A percentile compares a stretch with the other conserved stretches of the same genome.
Evolutionary conservation across 2,329 filamentous ascomycete species (phyloP).

Genomic region (Biscogniauxia mediterranea): DNA sequence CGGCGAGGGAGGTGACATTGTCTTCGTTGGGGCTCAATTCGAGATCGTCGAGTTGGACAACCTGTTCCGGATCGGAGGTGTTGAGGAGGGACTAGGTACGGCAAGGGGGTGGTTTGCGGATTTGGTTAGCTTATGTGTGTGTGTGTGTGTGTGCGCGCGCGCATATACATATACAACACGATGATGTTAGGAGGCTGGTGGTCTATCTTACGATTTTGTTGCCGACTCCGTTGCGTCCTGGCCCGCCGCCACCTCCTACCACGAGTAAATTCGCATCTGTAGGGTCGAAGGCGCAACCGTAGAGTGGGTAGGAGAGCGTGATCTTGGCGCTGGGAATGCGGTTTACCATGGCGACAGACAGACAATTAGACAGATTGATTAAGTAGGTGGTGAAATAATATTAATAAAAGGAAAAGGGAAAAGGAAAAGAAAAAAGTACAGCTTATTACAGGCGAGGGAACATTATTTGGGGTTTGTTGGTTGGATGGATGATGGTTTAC

Average conservation of each 20-base stretch:
- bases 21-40: constrained; percentile 83
- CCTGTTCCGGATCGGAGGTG: constrained; percentile 60
- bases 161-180: too few relatives aligned
- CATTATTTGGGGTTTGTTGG: too few relatives aligned
- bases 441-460: not conserved
- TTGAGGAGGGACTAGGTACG: constrained; percentile 64
- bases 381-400: too few relatives aligned
- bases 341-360: constrained; percentile 26
- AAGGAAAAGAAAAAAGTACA: not conserved
- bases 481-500: too few relatives aligned
- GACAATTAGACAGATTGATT: constrained; percentile 7
- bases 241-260: constrained; percentile 84
- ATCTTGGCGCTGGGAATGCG: constrained; percentile 54
- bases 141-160: too few relatives aligned
- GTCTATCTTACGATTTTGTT: constrained; percentile 81
- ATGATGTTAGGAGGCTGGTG: too few relatives aligned
- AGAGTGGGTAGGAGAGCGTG: constrained; percentile 78
- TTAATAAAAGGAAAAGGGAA: not conserved
- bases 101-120: constrained; percentile 6
- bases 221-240: constrained; percentile 74
- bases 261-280: constrained; percentile 72
- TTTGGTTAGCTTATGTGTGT: constrained; percentile 13
- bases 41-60: constrained; percentile 67
- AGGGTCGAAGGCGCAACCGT: constrained; percentile 84
- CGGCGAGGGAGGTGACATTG: constrained; percentile 79